These are phyloP conservation scores for Zygoascus flipseniorum DNA, from an alignment of 805 yeast genomes.

Conservation along the genomic window DNA sequence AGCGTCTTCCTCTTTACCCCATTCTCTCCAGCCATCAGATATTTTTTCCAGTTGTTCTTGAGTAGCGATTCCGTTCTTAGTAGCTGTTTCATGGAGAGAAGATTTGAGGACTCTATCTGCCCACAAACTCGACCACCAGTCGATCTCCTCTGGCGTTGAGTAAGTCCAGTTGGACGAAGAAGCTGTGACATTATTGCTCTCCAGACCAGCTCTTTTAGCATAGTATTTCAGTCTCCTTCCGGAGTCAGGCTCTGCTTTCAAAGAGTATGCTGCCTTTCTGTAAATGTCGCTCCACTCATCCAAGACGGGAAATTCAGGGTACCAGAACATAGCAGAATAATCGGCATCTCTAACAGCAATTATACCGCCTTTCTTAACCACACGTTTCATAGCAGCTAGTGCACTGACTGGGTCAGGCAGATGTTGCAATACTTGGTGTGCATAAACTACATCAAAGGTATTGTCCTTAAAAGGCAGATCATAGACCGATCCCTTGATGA, in stretches of 20 bases:
- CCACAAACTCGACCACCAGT: slow-evolving; percentile 20
- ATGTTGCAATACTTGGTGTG: slow-evolving; percentile 34
- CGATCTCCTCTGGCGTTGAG: slow-evolving; percentile 9
- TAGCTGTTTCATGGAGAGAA: slow-evolving; percentile 10
- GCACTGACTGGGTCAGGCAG: slow-evolving; percentile 30
- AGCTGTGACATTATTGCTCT: slow-evolving; percentile 1
- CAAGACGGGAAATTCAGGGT: slow-evolving; percentile 14
- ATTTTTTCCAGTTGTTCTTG: slow-evolving; percentile 11
- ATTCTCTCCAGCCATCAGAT: slow-evolving; percentile 13
- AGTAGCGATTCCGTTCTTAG: slow-evolving; percentile 7
- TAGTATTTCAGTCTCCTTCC: slow-evolving; percentile 11
- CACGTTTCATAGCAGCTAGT: slow-evolving; percentile 31
- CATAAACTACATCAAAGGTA: slow-evolving; percentile 33
- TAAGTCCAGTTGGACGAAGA: slow-evolving; percentile 16
- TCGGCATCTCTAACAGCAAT: slow-evolving; percentile 32
- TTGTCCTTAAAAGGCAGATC: slow-evolving; percentile 30
- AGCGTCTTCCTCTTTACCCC: slow-evolving; percentile 15
- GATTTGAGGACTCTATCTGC: slow-evolving; percentile 18
- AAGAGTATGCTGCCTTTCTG: slow-evolving; percentile 10
- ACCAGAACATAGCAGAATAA: slow-evolving; percentile 13
- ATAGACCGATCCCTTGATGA: slow-evolving; percentile 27
- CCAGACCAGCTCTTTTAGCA: slow-evolving; percentile 17
- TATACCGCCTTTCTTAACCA: slow-evolving; percentile 29
- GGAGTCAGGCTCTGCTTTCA: slow-evolving; percentile 19
- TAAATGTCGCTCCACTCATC: slow-evolving; percentile 11